These are phyloP conservation scores for Candida vaughaniae DNA, from an alignment of 805 yeast species.

Conservation along the genomic window DNA sequence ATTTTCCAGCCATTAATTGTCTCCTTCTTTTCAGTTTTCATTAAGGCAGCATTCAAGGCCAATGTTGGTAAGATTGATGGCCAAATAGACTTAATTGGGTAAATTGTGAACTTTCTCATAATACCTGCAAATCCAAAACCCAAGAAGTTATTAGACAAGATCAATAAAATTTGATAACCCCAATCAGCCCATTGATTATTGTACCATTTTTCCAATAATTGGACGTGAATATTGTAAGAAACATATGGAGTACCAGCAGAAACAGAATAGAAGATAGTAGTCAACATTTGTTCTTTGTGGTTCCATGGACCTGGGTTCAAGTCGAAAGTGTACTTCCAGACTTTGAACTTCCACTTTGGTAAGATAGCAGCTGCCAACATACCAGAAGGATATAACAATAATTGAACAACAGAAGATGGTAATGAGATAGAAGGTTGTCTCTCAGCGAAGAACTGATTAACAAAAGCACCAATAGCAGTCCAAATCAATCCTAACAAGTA, in stretches of 20 bases:
- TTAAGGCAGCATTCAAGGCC: constrained; percentile 31
- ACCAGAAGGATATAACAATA: constrained; percentile 49
- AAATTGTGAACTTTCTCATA: constrained; percentile 26
- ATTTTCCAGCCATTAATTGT: constrained; percentile 31
- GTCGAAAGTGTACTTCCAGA: constrained; percentile 19
- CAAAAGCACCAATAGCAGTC: constrained; percentile 52
- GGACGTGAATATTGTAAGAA: constrained; percentile 27
- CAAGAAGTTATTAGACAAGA: constrained; percentile 24
- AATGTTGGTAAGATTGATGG: constrained; percentile 28
- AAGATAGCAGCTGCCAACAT: constrained; percentile 31
- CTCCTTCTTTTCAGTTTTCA: constrained; percentile 25
- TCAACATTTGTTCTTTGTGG: constrained; percentile 62
- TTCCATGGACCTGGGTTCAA: constrained; percentile 60
- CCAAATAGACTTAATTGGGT: constrained; percentile 28
- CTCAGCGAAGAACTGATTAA: constrained; percentile 57
- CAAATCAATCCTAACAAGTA: constrained; percentile 53
- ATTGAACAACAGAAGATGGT: constrained; percentile 43
- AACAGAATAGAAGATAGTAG: constrained; percentile 39
- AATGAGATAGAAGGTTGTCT: constrained; percentile 53
- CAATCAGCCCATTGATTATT: constrained; percentile 26
- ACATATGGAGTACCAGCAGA: constrained; percentile 25
- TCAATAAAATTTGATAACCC: constrained; percentile 27
- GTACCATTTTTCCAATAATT: constrained; percentile 22
- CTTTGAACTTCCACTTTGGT: constrained; percentile 39
- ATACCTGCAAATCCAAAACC: constrained; percentile 34